These are phyloP conservation scores for Ogataea nitratoaversa DNA, from an alignment of 805 yeast species.

Conservation along the genomic window DNA sequence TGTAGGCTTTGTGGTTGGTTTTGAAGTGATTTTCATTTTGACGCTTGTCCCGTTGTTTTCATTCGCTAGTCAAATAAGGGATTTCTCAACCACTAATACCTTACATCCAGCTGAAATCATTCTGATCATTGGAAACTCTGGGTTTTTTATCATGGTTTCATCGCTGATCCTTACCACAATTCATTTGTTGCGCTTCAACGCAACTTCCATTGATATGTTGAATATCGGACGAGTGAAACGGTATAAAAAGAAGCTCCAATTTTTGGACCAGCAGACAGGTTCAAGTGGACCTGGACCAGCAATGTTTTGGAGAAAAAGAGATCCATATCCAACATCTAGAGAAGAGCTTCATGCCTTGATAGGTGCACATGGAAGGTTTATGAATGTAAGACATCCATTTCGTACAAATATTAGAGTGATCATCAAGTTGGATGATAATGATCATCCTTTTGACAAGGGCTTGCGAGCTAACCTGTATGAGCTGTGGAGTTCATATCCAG, in stretches of 20 bases:
- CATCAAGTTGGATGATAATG: constrained; percentile 29
- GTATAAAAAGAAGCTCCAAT: constrained; percentile 20
- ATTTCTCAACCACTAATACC: constrained; percentile 17
- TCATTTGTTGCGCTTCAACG: constrained; percentile 39
- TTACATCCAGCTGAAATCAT: constrained; percentile 24
- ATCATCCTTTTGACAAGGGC: constrained; percentile 37
- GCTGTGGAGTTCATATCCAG: constrained; percentile 10
- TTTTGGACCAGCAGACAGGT: not conserved
- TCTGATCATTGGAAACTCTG: constrained; percentile 39
- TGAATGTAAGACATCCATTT: constrained; percentile 37
- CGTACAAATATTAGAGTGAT: constrained; percentile 33
- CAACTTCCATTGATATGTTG: constrained; percentile 51
- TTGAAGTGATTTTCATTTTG: constrained; percentile 35
- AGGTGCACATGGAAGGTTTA: constrained; percentile 33
- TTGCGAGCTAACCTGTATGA: constrained; percentile 34
- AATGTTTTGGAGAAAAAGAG: not conserved
- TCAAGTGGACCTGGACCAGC: constrained; percentile 6
- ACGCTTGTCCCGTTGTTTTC: constrained; percentile 36
- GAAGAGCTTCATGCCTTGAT: constrained; percentile 16
- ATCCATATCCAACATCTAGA: constrained; percentile 21
- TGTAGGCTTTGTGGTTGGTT: constrained; percentile 43
- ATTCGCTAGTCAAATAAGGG: constrained; percentile 27
- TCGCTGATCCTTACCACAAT: constrained; percentile 40
- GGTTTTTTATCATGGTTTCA: constrained; percentile 42
- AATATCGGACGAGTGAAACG: constrained; percentile 10